Evolutionary conservation across 2,329 filamentous ascomycete species (phyloP).

Genomic region (Clarireedia homoeocarpa): DNA sequence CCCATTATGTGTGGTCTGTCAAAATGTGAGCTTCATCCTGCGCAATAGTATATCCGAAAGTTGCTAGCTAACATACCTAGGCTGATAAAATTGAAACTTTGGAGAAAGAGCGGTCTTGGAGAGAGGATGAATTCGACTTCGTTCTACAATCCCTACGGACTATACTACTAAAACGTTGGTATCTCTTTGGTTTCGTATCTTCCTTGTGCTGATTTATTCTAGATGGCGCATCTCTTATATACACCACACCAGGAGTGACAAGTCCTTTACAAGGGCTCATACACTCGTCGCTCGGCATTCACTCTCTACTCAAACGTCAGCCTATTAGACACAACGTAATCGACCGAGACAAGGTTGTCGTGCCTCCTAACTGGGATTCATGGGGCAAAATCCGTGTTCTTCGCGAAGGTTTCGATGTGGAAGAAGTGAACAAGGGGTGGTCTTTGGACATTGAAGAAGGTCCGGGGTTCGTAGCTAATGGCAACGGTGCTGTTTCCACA

Average conservation of each 20-base stretch:
- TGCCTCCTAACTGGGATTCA: conserved; percentile 96
- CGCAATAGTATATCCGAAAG: background rate
- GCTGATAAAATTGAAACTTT: conserved; percentile 56
- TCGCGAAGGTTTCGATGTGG: conserved; percentile 85
- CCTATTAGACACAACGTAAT: conserved; percentile 85
- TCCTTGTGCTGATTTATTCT: conserved; percentile 11
- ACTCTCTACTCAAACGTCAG: conserved; percentile 70
- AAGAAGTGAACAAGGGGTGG: conserved; percentile 79
- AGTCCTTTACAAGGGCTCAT: conserved; percentile 73
- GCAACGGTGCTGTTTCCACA: conserved; percentile 18
- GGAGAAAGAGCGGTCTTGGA: conserved; percentile 87
- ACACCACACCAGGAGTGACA: conserved; percentile 68
- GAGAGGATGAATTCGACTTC: conserved; percentile 93
- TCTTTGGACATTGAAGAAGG: conserved; percentile 67
- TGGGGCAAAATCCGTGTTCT: conserved; percentile 95
- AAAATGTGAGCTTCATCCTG: conserved; percentile 57
- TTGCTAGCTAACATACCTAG: conserved; percentile 12
- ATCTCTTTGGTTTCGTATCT: background rate
- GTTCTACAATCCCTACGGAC: conserved; percentile 90
- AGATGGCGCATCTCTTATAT: conserved; percentile 82
- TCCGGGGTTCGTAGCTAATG: conserved; percentile 32
- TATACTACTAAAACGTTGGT: conserved; percentile 73
- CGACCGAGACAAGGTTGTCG: conserved; percentile 86
- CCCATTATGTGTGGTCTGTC: conserved; percentile 88
- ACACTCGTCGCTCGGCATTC: conserved; percentile 80